Percentiles rank a stretch among this genome's conserved stretches.
Evolutionary conservation across 768 basidiomycete species (phyloP).

Genomic region (Coprinellus aureogranulatus): DNA sequence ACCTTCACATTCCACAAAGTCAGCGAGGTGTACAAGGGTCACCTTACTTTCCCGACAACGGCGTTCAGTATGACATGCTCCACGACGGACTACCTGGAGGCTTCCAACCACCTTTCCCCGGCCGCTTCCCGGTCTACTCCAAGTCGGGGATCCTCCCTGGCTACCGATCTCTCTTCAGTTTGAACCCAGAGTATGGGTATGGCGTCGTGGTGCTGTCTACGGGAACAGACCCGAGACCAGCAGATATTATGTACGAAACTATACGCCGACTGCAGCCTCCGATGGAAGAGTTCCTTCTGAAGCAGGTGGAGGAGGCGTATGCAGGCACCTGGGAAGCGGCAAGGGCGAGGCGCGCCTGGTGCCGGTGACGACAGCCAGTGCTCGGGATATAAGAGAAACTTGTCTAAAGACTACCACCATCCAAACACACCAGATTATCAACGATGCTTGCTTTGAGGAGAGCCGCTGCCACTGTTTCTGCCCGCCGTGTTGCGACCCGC

Average conservation of each 20-base stretch:
- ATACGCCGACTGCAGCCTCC: conserved; percentile 25
- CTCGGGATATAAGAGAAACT: too few species aligned
- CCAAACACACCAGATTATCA: conserved; percentile 15
- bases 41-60: too few species aligned
- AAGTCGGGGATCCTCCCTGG: background rate
- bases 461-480: conserved; percentile 35
- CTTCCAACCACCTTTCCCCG: conserved; percentile 32
- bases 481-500: conserved; percentile 37
- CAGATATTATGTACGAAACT: conserved; percentile 27
- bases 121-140: conserved; percentile 17
- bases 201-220: conserved; percentile 40
- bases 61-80: too few species aligned
- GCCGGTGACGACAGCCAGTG: too few species aligned
- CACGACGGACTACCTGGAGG: too few species aligned
- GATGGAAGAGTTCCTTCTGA: conserved; percentile 30
- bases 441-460: conserved; percentile 41
- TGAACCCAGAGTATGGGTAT: conserved; percentile 34
- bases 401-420: conserved; percentile 13
- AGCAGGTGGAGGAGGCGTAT: conserved; percentile 24
- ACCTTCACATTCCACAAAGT: background rate
- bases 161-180: background rate
- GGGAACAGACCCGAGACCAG: conserved; percentile 28
- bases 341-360: too few species aligned
- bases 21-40: too few species aligned
- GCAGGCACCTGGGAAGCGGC: conserved; percentile 32